Evolutionary conservation across 139 green algal species (phyloP).

Genomic region (Chlorella sp.): DNA sequence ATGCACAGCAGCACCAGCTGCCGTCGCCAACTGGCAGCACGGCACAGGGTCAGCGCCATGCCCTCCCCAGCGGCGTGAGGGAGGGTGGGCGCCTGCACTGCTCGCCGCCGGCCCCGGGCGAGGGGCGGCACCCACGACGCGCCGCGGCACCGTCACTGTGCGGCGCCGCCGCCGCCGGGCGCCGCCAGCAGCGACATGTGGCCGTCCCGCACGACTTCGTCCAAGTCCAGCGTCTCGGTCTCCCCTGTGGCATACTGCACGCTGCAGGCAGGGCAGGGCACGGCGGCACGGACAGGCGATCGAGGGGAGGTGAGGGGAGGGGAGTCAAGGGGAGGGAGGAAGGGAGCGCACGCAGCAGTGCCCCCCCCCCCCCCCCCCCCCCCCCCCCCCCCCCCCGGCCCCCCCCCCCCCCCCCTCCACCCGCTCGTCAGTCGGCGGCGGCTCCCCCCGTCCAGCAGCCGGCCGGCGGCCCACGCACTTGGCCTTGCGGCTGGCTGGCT

Average conservation of each 20-base stretch:
- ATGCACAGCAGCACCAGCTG: no score
- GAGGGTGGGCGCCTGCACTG: no score
- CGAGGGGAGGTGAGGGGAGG: neutral
- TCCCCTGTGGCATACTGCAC: constrained; percentile 83
- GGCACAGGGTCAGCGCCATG: no score
- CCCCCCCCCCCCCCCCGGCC: no score
- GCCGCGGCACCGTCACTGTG: no score
- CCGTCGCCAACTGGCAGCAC: no score
- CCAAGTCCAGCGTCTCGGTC: constrained; percentile 80
- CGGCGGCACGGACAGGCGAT: neutral
- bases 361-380: neutral
- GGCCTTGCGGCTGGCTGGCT: constrained; percentile 17
- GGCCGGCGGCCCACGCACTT: constrained; percentile 14
- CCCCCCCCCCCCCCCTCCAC: neutral
- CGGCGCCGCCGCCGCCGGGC: no score
- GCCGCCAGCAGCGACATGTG: constrained; percentile 76
- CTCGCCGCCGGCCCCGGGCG: no score
- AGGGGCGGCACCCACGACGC: no score
- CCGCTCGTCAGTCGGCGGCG: neutral
- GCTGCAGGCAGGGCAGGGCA: constrained; percentile 51
- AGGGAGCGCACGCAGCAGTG: neutral
- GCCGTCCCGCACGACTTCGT: constrained; percentile 80
- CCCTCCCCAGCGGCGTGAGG: no score
- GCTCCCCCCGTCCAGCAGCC: neutral
- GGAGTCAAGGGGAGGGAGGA: neutral